Percentiles rank a stretch among this genome's conserved stretches.
These are phyloP conservation scores for Brettanomyces nanus DNA, from an alignment of 805 yeast species.

Conservation along the genomic window DNA sequence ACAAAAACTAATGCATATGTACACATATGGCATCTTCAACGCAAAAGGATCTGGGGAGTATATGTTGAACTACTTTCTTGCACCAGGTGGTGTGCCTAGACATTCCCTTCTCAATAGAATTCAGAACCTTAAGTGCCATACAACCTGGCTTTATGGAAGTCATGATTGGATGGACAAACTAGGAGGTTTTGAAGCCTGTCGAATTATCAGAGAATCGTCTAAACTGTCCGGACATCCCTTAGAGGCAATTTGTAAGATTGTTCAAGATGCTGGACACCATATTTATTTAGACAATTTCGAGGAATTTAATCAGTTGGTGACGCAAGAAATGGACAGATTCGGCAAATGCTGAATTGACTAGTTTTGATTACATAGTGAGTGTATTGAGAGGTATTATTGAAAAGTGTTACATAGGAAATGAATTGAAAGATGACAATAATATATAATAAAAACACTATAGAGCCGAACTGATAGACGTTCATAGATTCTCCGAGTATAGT, in stretches of 20 bases:
- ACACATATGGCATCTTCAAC: slow-evolving; percentile 78
- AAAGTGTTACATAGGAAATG: too few species aligned
- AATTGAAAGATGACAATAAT: not conserved
- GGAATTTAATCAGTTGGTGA: slow-evolving; percentile 43
- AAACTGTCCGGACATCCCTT: slow-evolving; percentile 5
- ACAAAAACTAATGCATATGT: slow-evolving; percentile 55
- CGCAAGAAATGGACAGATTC: slow-evolving; percentile 40
- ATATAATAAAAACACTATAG: not conserved
- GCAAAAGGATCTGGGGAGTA: slow-evolving; percentile 92
- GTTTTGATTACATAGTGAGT: too few species aligned
- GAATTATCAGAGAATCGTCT: slow-evolving; percentile 26
- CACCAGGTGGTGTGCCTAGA: slow-evolving; percentile 89
- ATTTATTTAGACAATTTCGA: slow-evolving; percentile 60
- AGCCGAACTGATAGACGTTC: too few species aligned
- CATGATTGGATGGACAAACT: slow-evolving; percentile 53
- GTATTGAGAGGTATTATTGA: too few species aligned
- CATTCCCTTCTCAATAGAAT: slow-evolving; percentile 55
- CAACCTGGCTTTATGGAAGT: slow-evolving; percentile 83
- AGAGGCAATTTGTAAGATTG: slow-evolving; percentile 16
- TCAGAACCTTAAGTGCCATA: slow-evolving; percentile 45
- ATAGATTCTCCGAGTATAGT: slow-evolving; percentile 35
- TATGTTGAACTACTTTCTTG: slow-evolving; percentile 71
- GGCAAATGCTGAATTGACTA: too few species aligned
- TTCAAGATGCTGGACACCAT: slow-evolving; percentile 67
- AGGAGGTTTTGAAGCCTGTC: slow-evolving; percentile 38